phyloP scores from a whole-genome alignment of 805 yeast genomes.

The Ogataea haglerorum region DNA sequence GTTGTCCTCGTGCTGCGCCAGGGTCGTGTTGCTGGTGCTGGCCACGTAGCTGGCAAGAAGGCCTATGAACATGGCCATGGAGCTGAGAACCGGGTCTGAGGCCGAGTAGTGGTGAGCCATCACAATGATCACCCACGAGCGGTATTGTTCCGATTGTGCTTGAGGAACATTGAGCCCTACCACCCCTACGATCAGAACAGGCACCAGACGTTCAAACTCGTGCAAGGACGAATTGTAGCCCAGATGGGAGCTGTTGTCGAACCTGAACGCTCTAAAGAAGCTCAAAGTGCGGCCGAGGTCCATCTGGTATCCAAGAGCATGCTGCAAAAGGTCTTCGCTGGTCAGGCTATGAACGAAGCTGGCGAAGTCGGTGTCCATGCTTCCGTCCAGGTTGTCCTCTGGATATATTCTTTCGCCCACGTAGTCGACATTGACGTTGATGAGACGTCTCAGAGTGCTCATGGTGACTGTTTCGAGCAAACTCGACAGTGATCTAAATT shows the following conservation, averaged over 20 bases:
- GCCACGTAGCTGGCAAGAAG: slow-evolving; percentile 23
- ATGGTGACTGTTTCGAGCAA: slow-evolving; percentile 28
- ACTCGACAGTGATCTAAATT: slow-evolving; percentile 27
- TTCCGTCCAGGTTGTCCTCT: slow-evolving; percentile 6
- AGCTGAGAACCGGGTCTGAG: slow-evolving; percentile 39
- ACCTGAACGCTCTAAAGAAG: slow-evolving; percentile 44
- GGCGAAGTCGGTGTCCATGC: slow-evolving; percentile 38
- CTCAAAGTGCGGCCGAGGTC: slow-evolving; percentile 29
- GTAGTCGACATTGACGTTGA: slow-evolving; percentile 14
- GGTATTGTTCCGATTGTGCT: slow-evolving; percentile 21
- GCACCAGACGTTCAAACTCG: slow-evolving; percentile 23
- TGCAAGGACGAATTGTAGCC: slow-evolving; percentile 13
- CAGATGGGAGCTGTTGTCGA: slow-evolving; percentile 26
- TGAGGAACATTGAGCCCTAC: slow-evolving; percentile 26
- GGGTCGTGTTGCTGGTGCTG: slow-evolving; percentile 12
- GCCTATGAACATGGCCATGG: slow-evolving; percentile 34
- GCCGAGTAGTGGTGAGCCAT: slow-evolving; percentile 52
- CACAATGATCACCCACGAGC: slow-evolving; percentile 62
- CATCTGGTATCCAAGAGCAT: slow-evolving; percentile 30
- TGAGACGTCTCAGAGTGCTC: slow-evolving; percentile 24
- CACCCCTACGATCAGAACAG: slow-evolving; percentile 32
- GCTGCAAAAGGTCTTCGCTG: slow-evolving; percentile 23
- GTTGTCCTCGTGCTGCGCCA: slow-evolving; percentile 6
- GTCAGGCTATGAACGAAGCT: slow-evolving; percentile 38
- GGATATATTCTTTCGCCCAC: slow-evolving; percentile 24